phyloP scores from a whole-genome alignment of 1,284 basidiomycete species.

The Tilletia indica region DNA sequence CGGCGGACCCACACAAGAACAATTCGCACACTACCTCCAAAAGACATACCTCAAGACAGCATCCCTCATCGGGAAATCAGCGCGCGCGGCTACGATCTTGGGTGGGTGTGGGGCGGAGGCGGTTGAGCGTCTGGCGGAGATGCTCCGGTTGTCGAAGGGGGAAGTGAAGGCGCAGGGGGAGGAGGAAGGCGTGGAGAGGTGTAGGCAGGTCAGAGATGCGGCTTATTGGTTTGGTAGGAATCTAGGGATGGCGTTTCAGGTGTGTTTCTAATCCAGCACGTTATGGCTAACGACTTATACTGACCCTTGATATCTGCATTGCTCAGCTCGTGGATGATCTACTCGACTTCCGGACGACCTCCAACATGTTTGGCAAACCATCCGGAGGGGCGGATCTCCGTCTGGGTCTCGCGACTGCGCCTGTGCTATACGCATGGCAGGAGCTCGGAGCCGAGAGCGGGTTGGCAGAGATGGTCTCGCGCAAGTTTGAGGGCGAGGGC shows the following conservation, averaged over 20 bases:
- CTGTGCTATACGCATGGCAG: slow-evolving; percentile 91
- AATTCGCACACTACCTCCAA: slow-evolving; percentile 83
- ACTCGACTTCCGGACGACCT: slow-evolving; percentile 74
- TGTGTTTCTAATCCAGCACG: slow-evolving; percentile 28
- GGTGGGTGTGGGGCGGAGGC: slow-evolving; percentile 71
- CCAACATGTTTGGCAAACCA: slow-evolving; percentile 74
- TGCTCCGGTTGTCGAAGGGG: not conserved
- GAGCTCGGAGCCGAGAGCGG: slow-evolving; percentile 67
- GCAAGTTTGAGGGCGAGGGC: slow-evolving; percentile 77
- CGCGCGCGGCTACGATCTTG: slow-evolving; percentile 80
- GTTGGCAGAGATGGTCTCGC: slow-evolving; percentile 69
- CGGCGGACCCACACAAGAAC: slow-evolving; percentile 58
- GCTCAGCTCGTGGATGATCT: slow-evolving; percentile 77
- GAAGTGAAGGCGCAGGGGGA: not conserved
- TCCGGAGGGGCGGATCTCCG: slow-evolving; percentile 77
- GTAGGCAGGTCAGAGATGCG: slow-evolving; percentile 74
- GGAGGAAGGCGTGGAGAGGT: slow-evolving; percentile 22
- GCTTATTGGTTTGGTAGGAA: slow-evolving; percentile 90
- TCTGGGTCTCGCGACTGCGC: slow-evolving; percentile 84
- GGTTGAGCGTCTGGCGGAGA: not conserved
- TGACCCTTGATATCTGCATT: slow-evolving; percentile 19
- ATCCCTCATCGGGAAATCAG: slow-evolving; percentile 89
- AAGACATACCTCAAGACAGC: slow-evolving; percentile 98
- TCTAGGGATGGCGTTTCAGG: slow-evolving; percentile 69
- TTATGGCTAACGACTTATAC: not conserved